These are phyloP conservation scores for Arthromyces matolae DNA, from an alignment of 768 basidiomycete species.

Conservation along the genomic window DNA sequence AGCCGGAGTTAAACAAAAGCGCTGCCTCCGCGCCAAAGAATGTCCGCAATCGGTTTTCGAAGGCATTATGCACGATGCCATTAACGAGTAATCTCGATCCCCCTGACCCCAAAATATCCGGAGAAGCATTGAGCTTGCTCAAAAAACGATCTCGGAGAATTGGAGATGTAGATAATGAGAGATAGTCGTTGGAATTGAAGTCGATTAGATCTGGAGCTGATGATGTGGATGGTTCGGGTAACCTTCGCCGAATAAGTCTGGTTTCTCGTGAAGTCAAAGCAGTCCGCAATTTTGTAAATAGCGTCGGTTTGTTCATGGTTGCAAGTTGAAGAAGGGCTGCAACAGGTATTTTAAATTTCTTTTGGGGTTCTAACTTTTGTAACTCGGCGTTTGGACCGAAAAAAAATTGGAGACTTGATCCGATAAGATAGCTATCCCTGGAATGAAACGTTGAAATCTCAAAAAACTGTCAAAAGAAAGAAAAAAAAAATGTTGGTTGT, in stretches of 20 bases:
- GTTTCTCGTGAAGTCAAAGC: conserved; percentile 63
- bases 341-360: neutral
- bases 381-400: no score
- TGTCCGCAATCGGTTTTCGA: conserved; percentile 64
- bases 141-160: conserved; percentile 59
- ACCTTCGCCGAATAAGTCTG: conserved; percentile 64
- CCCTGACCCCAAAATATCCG: conserved; percentile 77
- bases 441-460: no score
- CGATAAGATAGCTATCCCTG: neutral
- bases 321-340: neutral
- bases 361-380: neutral
- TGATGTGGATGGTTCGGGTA: conserved; percentile 52
- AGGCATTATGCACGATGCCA: conserved; percentile 58
- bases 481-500: no score
- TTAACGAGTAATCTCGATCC: conserved; percentile 86
- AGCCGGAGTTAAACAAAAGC: conserved; percentile 89
- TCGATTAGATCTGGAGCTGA: conserved; percentile 43
- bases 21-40: conserved; percentile 66
- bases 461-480: no score
- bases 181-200: conserved; percentile 92
- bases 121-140: conserved; percentile 40
- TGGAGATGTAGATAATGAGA: conserved; percentile 67
- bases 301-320: conserved; percentile 15
- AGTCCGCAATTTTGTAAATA: conserved; percentile 37
- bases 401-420: neutral